Conservation (phyloP, 2,329 filamentous ascomycete species). For the Colletotrichum aenigma region DNA sequence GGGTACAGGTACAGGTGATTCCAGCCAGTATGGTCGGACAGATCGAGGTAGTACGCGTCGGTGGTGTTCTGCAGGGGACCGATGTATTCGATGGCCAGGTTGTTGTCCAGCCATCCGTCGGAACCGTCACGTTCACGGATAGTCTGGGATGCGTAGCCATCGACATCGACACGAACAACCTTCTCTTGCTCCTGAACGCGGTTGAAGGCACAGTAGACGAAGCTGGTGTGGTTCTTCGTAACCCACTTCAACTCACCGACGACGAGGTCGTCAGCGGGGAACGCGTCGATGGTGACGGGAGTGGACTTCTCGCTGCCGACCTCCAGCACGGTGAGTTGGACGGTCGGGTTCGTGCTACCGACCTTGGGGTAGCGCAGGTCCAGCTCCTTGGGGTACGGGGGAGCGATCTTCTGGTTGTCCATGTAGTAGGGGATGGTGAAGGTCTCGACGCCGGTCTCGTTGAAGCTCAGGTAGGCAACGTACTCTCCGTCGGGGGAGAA, state of each 20-base stretch:
- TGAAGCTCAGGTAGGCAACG: constrained; percentile 89
- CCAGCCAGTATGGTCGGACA: constrained; percentile 70
- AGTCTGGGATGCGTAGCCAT: constrained; percentile 46
- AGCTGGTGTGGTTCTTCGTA: constrained; percentile 61
- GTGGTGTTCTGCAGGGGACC: constrained; percentile 43
- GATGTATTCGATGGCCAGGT: constrained; percentile 59
- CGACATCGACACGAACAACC: constrained; percentile 62
- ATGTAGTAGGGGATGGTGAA: constrained; percentile 72
- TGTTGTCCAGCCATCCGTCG: constrained; percentile 68
- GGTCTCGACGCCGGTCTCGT: constrained; percentile 73
- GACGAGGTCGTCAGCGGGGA: constrained; percentile 63
- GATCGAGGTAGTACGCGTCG: constrained; percentile 64
- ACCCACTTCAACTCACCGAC: constrained; percentile 73
- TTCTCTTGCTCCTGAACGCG: constrained; percentile 71
- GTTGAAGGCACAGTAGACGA: constrained; percentile 71
- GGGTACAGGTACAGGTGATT: constrained; percentile 70
- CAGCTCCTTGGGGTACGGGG: constrained; percentile 65
- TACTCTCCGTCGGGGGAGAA: constrained; percentile 92
- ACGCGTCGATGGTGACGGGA: constrained; percentile 58
- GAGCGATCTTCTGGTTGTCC: constrained; percentile 59
- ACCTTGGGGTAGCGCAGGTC: constrained; percentile 73
- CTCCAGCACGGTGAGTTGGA: constrained; percentile 62
- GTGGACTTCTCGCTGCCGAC: constrained; percentile 49
- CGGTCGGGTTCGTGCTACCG: constrained; percentile 69
- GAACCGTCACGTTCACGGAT: constrained; percentile 62